Evolutionary conservation across 2,329 filamentous ascomycete genomes (phyloP).

Genomic region (Neocatenulostroma microsporum): DNA sequence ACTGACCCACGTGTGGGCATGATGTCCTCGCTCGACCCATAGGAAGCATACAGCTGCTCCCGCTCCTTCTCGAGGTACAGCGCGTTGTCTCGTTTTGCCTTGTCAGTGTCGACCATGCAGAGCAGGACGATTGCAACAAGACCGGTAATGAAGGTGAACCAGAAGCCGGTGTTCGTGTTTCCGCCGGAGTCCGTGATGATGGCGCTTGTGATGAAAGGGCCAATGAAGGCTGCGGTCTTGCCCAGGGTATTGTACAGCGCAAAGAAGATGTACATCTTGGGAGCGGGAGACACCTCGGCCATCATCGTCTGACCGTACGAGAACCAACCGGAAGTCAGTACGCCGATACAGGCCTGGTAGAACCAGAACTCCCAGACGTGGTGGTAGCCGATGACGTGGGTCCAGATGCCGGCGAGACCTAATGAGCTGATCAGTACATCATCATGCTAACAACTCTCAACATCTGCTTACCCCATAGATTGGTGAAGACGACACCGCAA

Average conservation of each 20-base stretch:
- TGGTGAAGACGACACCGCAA: no score
- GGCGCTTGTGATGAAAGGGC: slow-evolving; percentile 59
- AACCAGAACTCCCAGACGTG: slow-evolving; percentile 35
- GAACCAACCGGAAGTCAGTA: no score
- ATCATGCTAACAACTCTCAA: no score
- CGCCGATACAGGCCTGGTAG: slow-evolving; percentile 34
- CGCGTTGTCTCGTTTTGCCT: slow-evolving; percentile 53
- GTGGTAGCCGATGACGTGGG: slow-evolving; percentile 44
- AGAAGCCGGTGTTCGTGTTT: slow-evolving; percentile 58
- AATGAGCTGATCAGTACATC: no score
- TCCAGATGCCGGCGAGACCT: slow-evolving; percentile 40
- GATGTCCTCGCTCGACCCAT: no score
- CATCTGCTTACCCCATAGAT: no score
- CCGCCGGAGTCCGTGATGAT: slow-evolving; percentile 55
- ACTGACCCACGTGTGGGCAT: no score
- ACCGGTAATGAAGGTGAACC: slow-evolving; percentile 56
- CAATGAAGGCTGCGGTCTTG: slow-evolving; percentile 61
- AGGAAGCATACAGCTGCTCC: no score
- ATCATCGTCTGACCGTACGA: slow-evolving; percentile 44
- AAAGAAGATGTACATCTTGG: slow-evolving; percentile 65
- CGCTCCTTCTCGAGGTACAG: slow-evolving; percentile 40
- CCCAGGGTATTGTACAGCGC: slow-evolving; percentile 60
- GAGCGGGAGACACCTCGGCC: slow-evolving; percentile 58
- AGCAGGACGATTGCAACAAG: slow-evolving; percentile 48
- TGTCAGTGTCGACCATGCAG: slow-evolving; percentile 52